Conservation (phyloP, 2,329 filamentous ascomycete genomes). For the Monosporascus ibericus region DNA sequence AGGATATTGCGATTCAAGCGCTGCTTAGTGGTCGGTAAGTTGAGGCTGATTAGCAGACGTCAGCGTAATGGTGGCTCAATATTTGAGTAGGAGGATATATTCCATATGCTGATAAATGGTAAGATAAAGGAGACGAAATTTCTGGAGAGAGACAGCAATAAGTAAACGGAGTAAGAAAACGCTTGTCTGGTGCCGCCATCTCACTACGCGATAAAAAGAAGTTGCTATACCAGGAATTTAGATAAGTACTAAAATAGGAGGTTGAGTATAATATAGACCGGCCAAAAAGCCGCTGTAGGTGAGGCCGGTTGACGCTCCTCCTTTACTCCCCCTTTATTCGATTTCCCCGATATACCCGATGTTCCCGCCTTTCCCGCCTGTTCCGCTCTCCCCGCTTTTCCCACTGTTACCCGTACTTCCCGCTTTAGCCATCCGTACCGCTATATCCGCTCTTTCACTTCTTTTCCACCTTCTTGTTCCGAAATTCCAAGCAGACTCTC, state of each 20-base stretch:
- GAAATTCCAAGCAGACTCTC: background rate
- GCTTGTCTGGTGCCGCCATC: background rate
- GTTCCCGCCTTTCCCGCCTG: slow-evolving; percentile 1
- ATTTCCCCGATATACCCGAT: background rate
- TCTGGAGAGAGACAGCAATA: no score
- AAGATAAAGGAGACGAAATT: no score
- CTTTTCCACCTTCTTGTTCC: background rate
- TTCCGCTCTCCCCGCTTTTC: slow-evolving; percentile 1
- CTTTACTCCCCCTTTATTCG: background rate
- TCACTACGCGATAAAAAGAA: background rate
- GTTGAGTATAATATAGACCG: no score
- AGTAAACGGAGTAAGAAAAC: background rate
- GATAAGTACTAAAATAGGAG: no score
- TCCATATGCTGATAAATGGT: no score
- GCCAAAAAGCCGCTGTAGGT: no score
- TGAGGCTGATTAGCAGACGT: background rate
- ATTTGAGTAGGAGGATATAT: no score
- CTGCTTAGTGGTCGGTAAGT: background rate
- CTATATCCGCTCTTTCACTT: background rate
- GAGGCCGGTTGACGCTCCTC: no score
- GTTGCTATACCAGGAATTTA: no score
- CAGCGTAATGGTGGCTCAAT: no score
- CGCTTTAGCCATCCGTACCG: background rate
- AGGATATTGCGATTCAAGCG: background rate
- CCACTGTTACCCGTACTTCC: background rate